A percentile compares a stretch with the other conserved stretches of the same genome.
These are phyloP conservation scores for Dysphania ambrosioides DNA, from an alignment of 148 eudicot species.

Conservation along the genomic window DNA sequence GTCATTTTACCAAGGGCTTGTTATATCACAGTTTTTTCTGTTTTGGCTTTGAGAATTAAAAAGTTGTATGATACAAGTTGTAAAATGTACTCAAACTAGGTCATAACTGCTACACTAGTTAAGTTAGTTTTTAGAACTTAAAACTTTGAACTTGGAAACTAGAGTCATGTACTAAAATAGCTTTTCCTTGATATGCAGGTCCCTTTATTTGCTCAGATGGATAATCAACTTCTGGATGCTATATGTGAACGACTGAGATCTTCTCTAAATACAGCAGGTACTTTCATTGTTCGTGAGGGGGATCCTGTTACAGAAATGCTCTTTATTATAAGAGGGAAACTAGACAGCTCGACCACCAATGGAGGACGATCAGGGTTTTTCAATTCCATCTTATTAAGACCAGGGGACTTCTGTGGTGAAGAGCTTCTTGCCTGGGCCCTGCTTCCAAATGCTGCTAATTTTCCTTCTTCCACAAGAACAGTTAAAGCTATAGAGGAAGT, in stretches of 20 bases:
- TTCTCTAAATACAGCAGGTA: slow-evolving; percentile 62
- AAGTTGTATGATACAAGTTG: no score
- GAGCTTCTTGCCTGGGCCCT: slow-evolving; percentile 73
- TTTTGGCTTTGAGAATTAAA: no score
- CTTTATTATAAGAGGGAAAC: slow-evolving; percentile 54
- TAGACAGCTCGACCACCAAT: slow-evolving; percentile 65
- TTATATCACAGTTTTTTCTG: no score
- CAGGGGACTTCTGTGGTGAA: slow-evolving; percentile 72
- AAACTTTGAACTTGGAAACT: no score
- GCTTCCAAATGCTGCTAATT: slow-evolving; percentile 47
- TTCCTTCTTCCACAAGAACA: slow-evolving; percentile 65
- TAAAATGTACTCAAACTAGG: no score
- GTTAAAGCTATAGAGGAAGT: slow-evolving; percentile 55
- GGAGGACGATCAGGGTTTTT: slow-evolving; percentile 69
- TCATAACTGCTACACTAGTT: no score
- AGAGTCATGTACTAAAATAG: not conserved
- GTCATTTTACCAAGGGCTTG: no score
- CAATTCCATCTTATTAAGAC: slow-evolving; percentile 54
- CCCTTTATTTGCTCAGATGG: slow-evolving; percentile 86
- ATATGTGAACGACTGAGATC: slow-evolving; percentile 79
- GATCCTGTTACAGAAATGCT: slow-evolving; percentile 74
- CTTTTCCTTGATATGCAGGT: slow-evolving; percentile 42
- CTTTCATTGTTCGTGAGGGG: slow-evolving; percentile 68
- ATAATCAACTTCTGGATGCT: slow-evolving; percentile 74
- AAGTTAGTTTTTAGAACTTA: no score